These are phyloP conservation scores for Malus fusca DNA, from an alignment of 306 rosid species.

Conservation along the genomic window DNA sequence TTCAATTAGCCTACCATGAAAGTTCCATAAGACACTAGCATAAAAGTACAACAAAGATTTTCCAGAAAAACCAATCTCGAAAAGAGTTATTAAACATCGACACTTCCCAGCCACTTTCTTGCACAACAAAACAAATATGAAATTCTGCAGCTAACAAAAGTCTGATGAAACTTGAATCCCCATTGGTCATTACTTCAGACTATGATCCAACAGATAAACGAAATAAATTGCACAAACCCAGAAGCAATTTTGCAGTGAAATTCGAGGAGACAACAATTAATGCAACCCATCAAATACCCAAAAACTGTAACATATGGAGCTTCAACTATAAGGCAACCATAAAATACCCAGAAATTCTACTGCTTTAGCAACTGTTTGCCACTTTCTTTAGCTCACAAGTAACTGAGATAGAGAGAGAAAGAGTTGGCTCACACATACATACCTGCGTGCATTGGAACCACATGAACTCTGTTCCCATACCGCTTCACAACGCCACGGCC, in stretches of 20 bases:
- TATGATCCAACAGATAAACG: not conserved
- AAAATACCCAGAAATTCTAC: not conserved
- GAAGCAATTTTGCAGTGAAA: not conserved
- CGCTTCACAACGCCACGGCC: slow-evolving; percentile 91
- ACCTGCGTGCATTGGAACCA: slow-evolving; percentile 98
- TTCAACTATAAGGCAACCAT: not conserved
- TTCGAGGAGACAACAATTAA: not conserved
- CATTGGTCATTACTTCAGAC: not conserved
- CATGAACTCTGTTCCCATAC: slow-evolving; percentile 70
- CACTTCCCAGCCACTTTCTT: not conserved
- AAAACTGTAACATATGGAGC: not conserved
- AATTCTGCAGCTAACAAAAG: not conserved
- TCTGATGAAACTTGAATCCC: not conserved
- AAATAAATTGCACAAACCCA: not conserved
- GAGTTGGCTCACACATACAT: not conserved
- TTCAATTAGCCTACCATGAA: not conserved
- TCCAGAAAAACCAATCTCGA: slow-evolving; percentile 7
- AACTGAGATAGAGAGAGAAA: not conserved
- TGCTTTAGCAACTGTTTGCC: not conserved
- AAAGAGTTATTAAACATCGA: not conserved
- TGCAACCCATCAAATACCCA: not conserved
- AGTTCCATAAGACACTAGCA: not conserved
- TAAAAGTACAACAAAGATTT: not conserved
- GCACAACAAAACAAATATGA: not conserved
- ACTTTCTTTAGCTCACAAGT: not conserved